Base-by-base conservation (phyloP, 1,284 basidiomycete genomes). In the Ceratobasidium sp. region DNA sequence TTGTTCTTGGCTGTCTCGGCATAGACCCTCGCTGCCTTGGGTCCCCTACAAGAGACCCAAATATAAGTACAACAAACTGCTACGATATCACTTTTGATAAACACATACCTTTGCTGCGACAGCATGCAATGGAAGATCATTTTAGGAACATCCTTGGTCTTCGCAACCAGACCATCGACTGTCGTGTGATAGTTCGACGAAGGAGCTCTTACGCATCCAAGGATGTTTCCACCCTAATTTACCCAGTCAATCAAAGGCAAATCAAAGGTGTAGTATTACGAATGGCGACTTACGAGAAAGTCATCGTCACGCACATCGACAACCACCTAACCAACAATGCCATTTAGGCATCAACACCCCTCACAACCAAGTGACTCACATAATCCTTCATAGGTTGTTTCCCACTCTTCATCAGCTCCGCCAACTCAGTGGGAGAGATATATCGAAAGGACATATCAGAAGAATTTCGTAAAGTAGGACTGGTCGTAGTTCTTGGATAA, bases 261-360 rank as follows among this genome's bases (percentile, higher is more conserved):
- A 6, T 47, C n/a, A 58, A 52, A 44, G 50, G 47, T 32, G 23
- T 32, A 30, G 16, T 14, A 21, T 35, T 41, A 23, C 5, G 41
- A 18, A 54, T 59, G n/a, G n/a, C n/a, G 13, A 50, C 30, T 28
- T 46, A 77, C 76, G 23, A 72, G 82, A 79, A 85, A 91, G 77
- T 94, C 92, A 73, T 89, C 87, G 79, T 93, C 92, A 18, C 92
- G 88, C 41, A 94, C 92, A 79, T 94, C 92, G 47, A 94, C 85
- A 49, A 94, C 85, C 9, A n/a, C 66, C 66, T 69, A 44, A 7
- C 21, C 4, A 43, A 35, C 30, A 5, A 41, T 50, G n/a, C 2
- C 1, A n/a, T 21, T 46, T 18, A 41, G 26, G 11, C 16, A 55
- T 18, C 11, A 32, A 11, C n/a, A 2, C 38, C 2, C 8, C 1